Conservation (phyloP, 2,329 filamentous ascomycete genomes). For the Hymenoscyphus fructigenus region DNA sequence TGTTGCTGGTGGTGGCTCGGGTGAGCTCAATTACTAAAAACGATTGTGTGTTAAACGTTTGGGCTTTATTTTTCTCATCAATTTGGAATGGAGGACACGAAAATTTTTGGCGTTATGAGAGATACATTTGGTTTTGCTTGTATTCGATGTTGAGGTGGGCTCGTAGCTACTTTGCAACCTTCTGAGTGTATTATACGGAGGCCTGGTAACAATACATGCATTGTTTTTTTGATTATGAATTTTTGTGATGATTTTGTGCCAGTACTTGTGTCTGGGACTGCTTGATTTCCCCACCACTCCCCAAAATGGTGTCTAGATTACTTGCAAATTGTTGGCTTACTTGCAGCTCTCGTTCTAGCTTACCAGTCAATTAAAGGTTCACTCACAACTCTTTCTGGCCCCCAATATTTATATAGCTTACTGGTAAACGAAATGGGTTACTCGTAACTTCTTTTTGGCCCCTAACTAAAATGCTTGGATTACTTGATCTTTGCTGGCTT, state of each 20-base stretch:
- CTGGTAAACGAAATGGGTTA: no score
- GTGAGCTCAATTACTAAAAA: conserved; percentile 82
- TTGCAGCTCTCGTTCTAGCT: no score
- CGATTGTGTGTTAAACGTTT: not conserved
- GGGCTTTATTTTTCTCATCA: not conserved
- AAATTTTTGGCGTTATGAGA: conserved; percentile 2
- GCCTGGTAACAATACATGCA: conserved; percentile 3
- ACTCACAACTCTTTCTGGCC: no score
- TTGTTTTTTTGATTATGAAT: not conserved
- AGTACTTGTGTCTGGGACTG: not conserved
- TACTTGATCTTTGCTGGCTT: no score
- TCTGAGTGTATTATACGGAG: conserved; percentile 2
- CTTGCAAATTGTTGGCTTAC: no score
- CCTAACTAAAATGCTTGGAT: no score
- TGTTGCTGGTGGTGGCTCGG: conserved; percentile 68
- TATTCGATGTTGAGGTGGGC: not conserved
- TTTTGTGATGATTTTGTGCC: not conserved
- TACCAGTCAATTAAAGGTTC: no score
- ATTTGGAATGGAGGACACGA: not conserved
- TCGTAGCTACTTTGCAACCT: not conserved
- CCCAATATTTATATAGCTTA: no score
- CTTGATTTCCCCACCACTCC: not conserved
- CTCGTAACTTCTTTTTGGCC: no score
- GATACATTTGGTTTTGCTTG: not conserved
- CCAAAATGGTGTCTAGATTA: no score